Percentiles rank a stretch among this genome's conserved stretches.
Evolutionary conservation across 2,329 filamentous ascomycete species (phyloP).

Genomic region (Fusarium anguioides): DNA sequence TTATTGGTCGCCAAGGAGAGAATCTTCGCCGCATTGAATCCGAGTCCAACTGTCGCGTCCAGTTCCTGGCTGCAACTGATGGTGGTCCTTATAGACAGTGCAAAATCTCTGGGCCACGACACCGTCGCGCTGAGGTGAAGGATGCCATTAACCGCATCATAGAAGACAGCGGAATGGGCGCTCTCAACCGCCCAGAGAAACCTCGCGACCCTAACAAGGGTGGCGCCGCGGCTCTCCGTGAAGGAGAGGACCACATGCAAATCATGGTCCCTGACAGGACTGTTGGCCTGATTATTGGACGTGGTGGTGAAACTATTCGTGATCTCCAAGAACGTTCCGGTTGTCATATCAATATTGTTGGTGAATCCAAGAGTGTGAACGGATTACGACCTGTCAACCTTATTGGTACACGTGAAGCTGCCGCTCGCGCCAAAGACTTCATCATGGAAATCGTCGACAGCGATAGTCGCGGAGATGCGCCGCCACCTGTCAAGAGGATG

Average conservation of each 20-base stretch:
- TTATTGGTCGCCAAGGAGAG: slow-evolving; percentile 91
- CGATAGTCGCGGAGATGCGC: slow-evolving; percentile 73
- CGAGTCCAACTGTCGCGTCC: slow-evolving; percentile 84
- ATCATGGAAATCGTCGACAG: slow-evolving; percentile 96
- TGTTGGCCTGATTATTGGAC: slow-evolving; percentile 92
- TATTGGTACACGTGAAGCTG: slow-evolving; percentile 80
- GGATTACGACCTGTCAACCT: slow-evolving; percentile 90
- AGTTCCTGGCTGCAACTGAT: slow-evolving; percentile 84
- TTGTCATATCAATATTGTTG: slow-evolving; percentile 96
- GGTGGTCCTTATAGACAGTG: slow-evolving; percentile 82
- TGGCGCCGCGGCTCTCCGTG: slow-evolving; percentile 66
- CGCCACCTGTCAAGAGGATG: slow-evolving; percentile 45
- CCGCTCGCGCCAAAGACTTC: slow-evolving; percentile 82
- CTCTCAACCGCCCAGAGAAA: slow-evolving; percentile 59
- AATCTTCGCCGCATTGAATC: slow-evolving; percentile 86
- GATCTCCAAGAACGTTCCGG: slow-evolving; percentile 91
- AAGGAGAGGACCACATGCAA: slow-evolving; percentile 87
- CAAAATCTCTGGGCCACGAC: slow-evolving; percentile 81
- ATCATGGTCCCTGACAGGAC: slow-evolving; percentile 96
- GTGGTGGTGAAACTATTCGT: slow-evolving; percentile 90
- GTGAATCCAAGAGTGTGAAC: slow-evolving; percentile 92
- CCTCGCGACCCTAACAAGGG: slow-evolving; percentile 53
- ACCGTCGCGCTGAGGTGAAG: slow-evolving; percentile 81
- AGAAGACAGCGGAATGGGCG: slow-evolving; percentile 74
- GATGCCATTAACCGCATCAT: slow-evolving; percentile 88